A percentile compares a stretch with the other conserved stretches of the same genome.
Conservation (phyloP, 495 filamentous ascomycete species). For the Thermochaetoides thermophila region DNA sequence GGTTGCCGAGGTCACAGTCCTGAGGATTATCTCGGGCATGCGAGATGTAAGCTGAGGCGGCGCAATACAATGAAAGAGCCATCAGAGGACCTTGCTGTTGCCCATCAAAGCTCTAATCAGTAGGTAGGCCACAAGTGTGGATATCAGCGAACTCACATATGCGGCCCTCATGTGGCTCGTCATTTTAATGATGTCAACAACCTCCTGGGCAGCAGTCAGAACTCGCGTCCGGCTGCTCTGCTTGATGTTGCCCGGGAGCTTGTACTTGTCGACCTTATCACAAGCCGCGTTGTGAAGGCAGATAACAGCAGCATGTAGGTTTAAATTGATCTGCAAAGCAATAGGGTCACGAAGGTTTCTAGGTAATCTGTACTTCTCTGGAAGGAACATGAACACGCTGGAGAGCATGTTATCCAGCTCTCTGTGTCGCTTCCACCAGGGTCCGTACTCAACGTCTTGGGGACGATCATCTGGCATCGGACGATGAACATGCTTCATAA, state of each 20-base stretch:
- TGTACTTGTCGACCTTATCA: constrained; percentile 24
- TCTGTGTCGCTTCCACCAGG: constrained; percentile 32
- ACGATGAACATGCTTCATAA: constrained; percentile 28
- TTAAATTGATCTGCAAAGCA: constrained; percentile 30
- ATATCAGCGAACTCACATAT: constrained; percentile 11
- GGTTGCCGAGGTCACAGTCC: constrained; percentile 10
- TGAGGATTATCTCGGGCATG: constrained; percentile 15
- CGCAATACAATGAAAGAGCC: constrained; percentile 28
- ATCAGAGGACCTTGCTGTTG: constrained; percentile 24
- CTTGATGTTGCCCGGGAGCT: constrained; percentile 19
- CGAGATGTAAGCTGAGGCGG: constrained; percentile 26
- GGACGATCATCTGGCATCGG: constrained; percentile 24
- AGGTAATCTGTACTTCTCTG: constrained; percentile 25
- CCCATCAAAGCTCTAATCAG: neutral
- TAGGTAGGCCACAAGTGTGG: neutral
- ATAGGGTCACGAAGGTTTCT: constrained; percentile 20
- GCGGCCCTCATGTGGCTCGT: constrained; percentile 16
- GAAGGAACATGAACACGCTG: constrained; percentile 32
- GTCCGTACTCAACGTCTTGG: constrained; percentile 23
- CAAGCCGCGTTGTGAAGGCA: constrained; percentile 29
- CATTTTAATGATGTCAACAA: constrained; percentile 28
- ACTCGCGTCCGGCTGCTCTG: constrained; percentile 19
- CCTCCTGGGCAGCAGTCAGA: constrained; percentile 25
- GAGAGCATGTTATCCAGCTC: constrained; percentile 31
- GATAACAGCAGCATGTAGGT: constrained; percentile 29